Evolutionary conservation across 345 rosid species (phyloP).

Genomic region (Adansonia digitata): DNA sequence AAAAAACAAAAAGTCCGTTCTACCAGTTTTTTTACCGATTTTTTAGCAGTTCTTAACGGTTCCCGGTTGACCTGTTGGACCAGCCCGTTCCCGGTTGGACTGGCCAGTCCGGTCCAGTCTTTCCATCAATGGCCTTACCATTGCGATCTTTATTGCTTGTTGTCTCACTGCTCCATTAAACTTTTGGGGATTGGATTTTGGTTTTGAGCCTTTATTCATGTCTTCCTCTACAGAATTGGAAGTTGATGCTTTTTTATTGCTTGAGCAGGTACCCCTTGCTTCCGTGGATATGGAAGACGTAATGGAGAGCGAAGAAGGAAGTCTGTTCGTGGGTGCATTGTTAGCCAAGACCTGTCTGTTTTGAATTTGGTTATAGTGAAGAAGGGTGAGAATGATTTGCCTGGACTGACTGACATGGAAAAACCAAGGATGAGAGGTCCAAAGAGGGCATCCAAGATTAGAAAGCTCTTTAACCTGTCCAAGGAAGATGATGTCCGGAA

Average conservation of each 20-base stretch:
- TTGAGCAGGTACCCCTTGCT: conserved; percentile 64
- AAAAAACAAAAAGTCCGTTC: no score
- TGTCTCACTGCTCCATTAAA: no score
- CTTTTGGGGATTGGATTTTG: no score
- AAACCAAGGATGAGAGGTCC: conserved; percentile 86
- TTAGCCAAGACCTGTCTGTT: conserved; percentile 74
- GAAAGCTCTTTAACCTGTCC: conserved; percentile 61
- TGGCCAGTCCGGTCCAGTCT: no score
- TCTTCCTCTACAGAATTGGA: background rate
- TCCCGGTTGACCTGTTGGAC: no score
- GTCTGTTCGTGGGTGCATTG: conserved; percentile 84
- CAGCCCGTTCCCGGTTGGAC: no score
- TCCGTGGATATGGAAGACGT: conserved; percentile 73
- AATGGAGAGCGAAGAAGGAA: conserved; percentile 73
- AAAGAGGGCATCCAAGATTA: conserved; percentile 75
- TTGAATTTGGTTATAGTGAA: conserved; percentile 70
- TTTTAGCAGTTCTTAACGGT: no score
- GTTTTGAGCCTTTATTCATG: no score
- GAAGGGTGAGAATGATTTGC: conserved; percentile 73
- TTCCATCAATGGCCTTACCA: no score
- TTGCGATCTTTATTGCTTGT: no score
- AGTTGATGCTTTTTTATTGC: background rate
- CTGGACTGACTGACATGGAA: conserved; percentile 67
- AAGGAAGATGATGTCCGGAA: conserved; percentile 80
- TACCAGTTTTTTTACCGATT: no score